phyloP scores from a whole-genome alignment of 1,284 basidiomycete genomes.

The Austroboletus olivaceoglutinosus region DNA sequence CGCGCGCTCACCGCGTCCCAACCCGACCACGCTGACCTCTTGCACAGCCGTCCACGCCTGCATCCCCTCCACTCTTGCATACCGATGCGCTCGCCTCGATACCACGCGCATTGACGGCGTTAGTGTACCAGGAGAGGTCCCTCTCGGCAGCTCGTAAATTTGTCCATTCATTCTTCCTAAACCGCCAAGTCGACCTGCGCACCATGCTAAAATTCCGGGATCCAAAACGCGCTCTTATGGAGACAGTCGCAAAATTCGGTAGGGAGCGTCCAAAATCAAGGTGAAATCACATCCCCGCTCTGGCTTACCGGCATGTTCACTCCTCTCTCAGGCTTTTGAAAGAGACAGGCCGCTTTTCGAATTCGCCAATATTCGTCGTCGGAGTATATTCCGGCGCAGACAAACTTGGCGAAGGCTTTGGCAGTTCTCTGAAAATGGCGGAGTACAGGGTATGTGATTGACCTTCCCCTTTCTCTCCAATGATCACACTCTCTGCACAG shows the following conservation, averaged over 20 bases:
- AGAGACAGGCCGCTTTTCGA: conserved; percentile 88
- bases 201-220: conserved; percentile 87
- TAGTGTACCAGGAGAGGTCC: conserved; percentile 77
- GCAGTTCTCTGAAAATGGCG: conserved; percentile 91
- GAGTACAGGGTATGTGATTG: conserved; percentile 74
- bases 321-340: conserved; percentile 62
- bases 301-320: background rate
- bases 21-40: conserved; percentile 8
- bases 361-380: conserved; percentile 90
- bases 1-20: conserved; percentile 9
- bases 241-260: conserved; percentile 76
- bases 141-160: conserved; percentile 79
- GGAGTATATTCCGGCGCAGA: conserved; percentile 89
- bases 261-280: conserved; percentile 74
- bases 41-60: conserved; percentile 47
- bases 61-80: conserved; percentile 55
- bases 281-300: conserved; percentile 37
- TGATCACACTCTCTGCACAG: conserved; percentile 35
- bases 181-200: conserved; percentile 78
- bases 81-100: conserved; percentile 75
- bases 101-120: conserved; percentile 71
- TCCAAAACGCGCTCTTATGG: conserved; percentile 76
- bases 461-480: background rate
- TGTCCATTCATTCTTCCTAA: conserved; percentile 82
- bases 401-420: conserved; percentile 94